A percentile compares a stretch with the other conserved stretches of the same genome.
phyloP scores from a whole-genome alignment of 1,139 yeast genomes.

The Saccharomycopsis phalli region DNA sequence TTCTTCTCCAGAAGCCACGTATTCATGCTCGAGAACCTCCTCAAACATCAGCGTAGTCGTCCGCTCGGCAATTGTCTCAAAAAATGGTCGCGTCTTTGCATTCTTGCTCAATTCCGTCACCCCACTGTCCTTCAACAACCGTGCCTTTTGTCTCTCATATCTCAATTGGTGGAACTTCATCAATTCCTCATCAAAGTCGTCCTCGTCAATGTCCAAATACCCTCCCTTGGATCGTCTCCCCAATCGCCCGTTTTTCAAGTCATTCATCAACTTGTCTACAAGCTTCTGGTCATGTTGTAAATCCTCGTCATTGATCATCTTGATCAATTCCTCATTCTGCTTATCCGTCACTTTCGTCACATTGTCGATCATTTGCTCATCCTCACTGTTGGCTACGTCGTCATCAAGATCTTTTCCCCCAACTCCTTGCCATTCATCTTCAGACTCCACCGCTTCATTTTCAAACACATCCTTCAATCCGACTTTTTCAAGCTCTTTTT shows the following conservation, averaged over 20 bases:
- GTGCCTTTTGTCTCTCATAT: constrained; percentile 45
- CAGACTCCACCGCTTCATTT: constrained; percentile 92
- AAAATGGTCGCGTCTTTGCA: constrained; percentile 65
- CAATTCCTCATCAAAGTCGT: constrained; percentile 36
- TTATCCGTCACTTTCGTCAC: constrained; percentile 49
- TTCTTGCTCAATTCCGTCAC: constrained; percentile 40
- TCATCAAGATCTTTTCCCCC: constrained; percentile 77
- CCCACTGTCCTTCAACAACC: constrained; percentile 46
- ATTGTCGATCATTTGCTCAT: constrained; percentile 79
- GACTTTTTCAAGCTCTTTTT: constrained; percentile 42
- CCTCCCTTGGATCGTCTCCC: constrained; percentile 44
- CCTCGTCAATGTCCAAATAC: constrained; percentile 35
- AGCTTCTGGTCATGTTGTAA: constrained; percentile 59
- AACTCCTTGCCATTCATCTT: constrained; percentile 89
- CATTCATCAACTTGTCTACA: constrained; percentile 69
- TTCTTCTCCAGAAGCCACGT: background rate
- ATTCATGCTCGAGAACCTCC: constrained; percentile 3
- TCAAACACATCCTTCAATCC: constrained; percentile 52
- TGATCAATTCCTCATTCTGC: constrained; percentile 47
- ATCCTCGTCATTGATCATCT: constrained; percentile 58
- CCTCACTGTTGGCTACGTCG: constrained; percentile 57
- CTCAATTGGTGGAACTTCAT: constrained; percentile 42
- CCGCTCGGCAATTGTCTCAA: constrained; percentile 57
- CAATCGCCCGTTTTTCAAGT: constrained; percentile 74
- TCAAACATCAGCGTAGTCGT: constrained; percentile 24